Percentiles rank a stretch among this genome's conserved stretches.
These are phyloP conservation scores for Tremella fuciformis DNA, from an alignment of 768 basidiomycete genomes.

Conservation along the genomic window DNA sequence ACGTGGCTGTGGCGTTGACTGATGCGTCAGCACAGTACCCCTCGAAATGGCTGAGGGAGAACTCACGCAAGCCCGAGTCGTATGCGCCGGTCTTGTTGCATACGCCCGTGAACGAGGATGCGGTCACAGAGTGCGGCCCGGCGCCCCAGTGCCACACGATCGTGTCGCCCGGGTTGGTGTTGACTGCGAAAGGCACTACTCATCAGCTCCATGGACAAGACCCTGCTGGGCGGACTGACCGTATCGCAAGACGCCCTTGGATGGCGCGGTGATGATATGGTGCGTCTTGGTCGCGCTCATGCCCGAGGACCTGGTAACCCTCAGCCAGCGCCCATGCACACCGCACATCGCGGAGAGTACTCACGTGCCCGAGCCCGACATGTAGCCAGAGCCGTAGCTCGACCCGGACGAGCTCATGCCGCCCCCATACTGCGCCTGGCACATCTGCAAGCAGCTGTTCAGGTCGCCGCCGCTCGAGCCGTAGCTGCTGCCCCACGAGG, in stretches of 20 bases:
- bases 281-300: conserved; percentile 24
- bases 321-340: background rate
- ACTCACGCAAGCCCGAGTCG: conserved; percentile 42
- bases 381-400: background rate
- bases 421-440: conserved; percentile 16
- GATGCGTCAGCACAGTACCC: background rate
- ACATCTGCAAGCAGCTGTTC: conserved; percentile 22
- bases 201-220: too few relatives aligned
- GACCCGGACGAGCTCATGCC: conserved; percentile 3
- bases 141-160: conserved; percentile 38
- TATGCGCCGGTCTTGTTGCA: conserved; percentile 35
- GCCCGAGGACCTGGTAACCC: background rate
- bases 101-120: background rate
- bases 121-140: conserved; percentile 21
- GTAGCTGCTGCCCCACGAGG: conserved; percentile 4
- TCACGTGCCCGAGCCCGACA: conserved; percentile 1
- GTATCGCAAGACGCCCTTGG: conserved; percentile 37
- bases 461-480: conserved; percentile 8
- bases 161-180: conserved; percentile 27
- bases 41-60: background rate
- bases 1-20: conserved; percentile 40
- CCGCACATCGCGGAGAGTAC: background rate
- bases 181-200: conserved; percentile 39
- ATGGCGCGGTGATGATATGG: conserved; percentile 37
- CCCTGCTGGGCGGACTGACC: conserved; percentile 23